A percentile compares a stretch with the other conserved stretches of the same genome.
phyloP scores from a whole-genome alignment of 2,329 filamentous ascomycete genomes.

The Ilyonectria mors-panacis region DNA sequence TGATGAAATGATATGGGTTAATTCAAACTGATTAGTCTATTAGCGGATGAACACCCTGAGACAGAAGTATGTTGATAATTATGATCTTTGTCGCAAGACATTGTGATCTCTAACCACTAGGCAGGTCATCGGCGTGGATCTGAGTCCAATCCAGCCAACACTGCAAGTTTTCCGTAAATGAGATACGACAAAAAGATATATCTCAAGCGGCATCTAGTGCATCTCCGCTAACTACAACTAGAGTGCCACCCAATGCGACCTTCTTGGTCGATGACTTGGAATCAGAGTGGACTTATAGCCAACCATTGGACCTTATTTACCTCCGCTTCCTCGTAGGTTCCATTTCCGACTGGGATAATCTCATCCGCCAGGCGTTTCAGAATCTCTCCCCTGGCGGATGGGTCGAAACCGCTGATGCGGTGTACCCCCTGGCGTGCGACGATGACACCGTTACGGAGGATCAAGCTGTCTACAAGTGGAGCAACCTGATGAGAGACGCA shows the following conservation, averaged over 20 bases:
- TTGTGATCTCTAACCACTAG: neutral
- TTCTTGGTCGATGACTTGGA: conserved; percentile 20
- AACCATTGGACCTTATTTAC: conserved; percentile 22
- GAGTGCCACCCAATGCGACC: conserved; percentile 8
- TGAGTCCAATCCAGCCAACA: conserved; percentile 24
- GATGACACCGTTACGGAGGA: conserved; percentile 14
- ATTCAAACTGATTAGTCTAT: neutral
- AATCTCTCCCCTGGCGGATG: conserved; percentile 16
- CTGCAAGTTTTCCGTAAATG: neutral
- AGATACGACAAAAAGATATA: neutral
- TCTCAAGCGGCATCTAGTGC: neutral
- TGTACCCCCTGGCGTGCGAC: conserved; percentile 15
- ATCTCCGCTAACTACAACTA: neutral
- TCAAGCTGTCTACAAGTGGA: conserved; percentile 16
- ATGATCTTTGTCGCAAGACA: neutral
- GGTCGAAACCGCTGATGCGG: conserved; percentile 20
- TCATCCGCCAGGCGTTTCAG: conserved; percentile 4
- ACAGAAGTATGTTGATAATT: neutral
- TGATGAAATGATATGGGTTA: neutral
- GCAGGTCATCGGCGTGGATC: conserved; percentile 21
- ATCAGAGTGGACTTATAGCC: conserved; percentile 13
- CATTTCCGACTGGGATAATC: conserved; percentile 14
- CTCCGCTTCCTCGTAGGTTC: conserved; percentile 23
- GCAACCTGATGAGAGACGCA: conserved; percentile 17
- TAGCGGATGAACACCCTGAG: conserved; percentile 26